Evolutionary conservation across 225 moss, liverwort and hornwort genomes (phyloP), one percentile per base, ranked within the genome.

Genomic region (Bryum argenteum): DNA sequence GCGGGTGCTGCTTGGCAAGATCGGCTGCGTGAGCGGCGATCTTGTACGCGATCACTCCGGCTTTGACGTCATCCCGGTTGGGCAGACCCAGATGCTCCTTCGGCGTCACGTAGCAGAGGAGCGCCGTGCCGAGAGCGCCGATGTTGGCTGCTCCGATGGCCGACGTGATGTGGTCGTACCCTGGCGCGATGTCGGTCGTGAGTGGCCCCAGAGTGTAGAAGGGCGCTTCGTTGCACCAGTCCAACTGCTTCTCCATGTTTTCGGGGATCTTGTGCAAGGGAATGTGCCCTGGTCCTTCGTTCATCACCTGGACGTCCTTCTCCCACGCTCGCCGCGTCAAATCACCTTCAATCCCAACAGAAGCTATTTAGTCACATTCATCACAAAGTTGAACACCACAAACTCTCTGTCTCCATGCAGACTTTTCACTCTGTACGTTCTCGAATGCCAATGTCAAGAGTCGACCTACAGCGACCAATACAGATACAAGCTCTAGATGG

Each of bases 241-340:
- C 96, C 28, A 96, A 77, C 73, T 93, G 96, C 80, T 96, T 96
- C 76, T 89, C 91, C 96, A 96, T 93, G 14, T 96, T 96, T 75
- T 96, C 91, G 1, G 96, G 91, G 20, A 96, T 96, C 58, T 96
- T 96, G 74, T 96, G 90, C 19, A 93, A 72, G 0, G 96, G 96
- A 43, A 96, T 89, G 80, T 93, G 96, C 24, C 96, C 96, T 19
- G 96, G 93, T 20, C 96, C 96, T 77, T 96, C 96, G 40, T 93
- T 96, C 96, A 96, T 93, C 51, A 96, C 93, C 73, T 93, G 96
- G 28, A 96, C 96, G 77, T 96, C 93, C 74, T 93, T 90, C 80
- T 93, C 93, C 96, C 96, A 96, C 10, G 96, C 96, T 67, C 90
- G 91, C 47, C 93, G 89, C 42, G 96, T 96, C 11, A 96, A 87